Evolutionary conservation across 2,329 filamentous ascomycete genomes (phyloP), one percentile per base, ranked within the genome.

Genomic region (Paraphoma chrysanthemicola): DNA sequence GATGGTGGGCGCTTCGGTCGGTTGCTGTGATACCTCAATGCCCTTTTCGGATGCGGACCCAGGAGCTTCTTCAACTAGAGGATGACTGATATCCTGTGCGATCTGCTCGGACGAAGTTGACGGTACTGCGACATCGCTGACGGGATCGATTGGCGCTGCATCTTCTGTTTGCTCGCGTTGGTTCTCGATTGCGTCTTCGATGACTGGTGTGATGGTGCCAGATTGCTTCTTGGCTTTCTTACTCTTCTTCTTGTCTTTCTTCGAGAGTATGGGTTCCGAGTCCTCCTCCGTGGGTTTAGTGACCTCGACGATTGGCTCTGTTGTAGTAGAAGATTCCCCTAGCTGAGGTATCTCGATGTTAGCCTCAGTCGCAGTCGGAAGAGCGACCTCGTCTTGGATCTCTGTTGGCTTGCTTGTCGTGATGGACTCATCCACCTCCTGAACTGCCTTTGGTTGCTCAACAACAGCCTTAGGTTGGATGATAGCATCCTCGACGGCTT

Each of bases 171-270:
- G n/a, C 9, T 59, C 48, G 11, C 43, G 33, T 38, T 53, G 48
- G 5, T 44, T 30, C 33, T 62, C 54, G 7, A 55, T 48, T 4
- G 57, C 36, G 23, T 39, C 31, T 7, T 67, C 53, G 7, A 58
- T 46, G 8, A 39, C 28, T 4, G 59, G 60, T 16, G 63, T 60
- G 4, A 39, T 55, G n/a, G 44, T 54, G 10, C 55, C 63, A 11
- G 61, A 61, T 29, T 64, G 61, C 23, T 54, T 61, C 51, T 70
- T 70, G 7, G 56, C 59, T 45, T 71, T 69, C 56, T 69, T 70
- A 4, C 42, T 53, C 48, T 68, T 71, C 51, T 70, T 70, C 47
- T 60, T 63, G 29, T 66, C 63, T 51, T 69, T 62, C 48, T 62
- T 64, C 2, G 63, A 65, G 29, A 48, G 51, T 23, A 50, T 28